Base-by-base conservation (phyloP, 345 rosid genomes). In the Capsella bursapastoris region DNA sequence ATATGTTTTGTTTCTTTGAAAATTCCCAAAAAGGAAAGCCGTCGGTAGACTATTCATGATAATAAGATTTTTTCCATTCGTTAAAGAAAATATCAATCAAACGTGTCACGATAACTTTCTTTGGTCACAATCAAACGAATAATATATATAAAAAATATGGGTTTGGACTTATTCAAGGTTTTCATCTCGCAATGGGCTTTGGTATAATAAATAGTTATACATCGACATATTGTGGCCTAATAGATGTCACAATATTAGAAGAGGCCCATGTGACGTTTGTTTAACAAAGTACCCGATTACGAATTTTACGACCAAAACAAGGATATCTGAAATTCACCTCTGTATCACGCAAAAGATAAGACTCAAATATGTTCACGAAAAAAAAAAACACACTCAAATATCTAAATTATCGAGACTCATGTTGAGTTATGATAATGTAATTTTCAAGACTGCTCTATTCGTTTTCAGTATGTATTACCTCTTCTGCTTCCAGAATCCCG, bases 31-130 rank as follows among this genome's bases (percentile, higher is more conserved):
- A 40, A 25, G 8, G 52, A 8, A 72, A 40, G 27, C 64, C 28
- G 14, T 63, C 55, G 27, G 13, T 72, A 29, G 15, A 72, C 63
- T 62, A 63, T 43, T 64, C 35, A 29, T 31, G 60, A 35, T 11
- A 52, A 18, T 28, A 60, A 50, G 32, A 25, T 16, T 35, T 16
- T 37, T 60, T 60, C 13, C 25, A 47, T 40, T 44, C 41, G 28
- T 11, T 8, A 3, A 22, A 22, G 25, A 2, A 22, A 22, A 22
- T 22, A 22, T 22, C 25, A 22, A 22, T 22, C 25, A 22, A 22
- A 22, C 25, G 25, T 22, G 25, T 22, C 25, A 22, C 25, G 25
- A 10, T 11, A 37, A 40, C 10, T 10, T 22, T 22, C 2, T 22
- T 22, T 22, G 25, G 25, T 22, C 25, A 22, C 41, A 18, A 44